phyloP scores from a whole-genome alignment of 2,329 filamentous ascomycete genomes.

The Cadophora sp. region DNA sequence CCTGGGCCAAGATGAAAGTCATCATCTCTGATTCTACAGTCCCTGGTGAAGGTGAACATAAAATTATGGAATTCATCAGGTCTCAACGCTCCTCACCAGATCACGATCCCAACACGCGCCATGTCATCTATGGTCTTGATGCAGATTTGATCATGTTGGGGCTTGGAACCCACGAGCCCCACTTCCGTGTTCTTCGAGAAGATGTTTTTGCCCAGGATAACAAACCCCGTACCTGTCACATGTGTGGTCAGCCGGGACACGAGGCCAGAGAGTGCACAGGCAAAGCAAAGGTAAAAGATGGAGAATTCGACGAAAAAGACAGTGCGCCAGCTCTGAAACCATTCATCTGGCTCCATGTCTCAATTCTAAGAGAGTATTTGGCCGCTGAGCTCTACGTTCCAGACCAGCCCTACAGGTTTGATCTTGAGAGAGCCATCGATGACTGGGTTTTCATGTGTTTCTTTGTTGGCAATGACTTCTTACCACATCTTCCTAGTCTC shows the following conservation, averaged over 20 bases:
- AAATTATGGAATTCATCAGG: slow-evolving; percentile 98
- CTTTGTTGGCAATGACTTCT: slow-evolving; percentile 98
- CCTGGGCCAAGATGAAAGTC: slow-evolving; percentile 94
- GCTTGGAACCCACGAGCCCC: slow-evolving; percentile 93
- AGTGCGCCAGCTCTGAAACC: slow-evolving; percentile 77
- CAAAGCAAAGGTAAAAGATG: slow-evolving; percentile 76
- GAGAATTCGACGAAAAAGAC: slow-evolving; percentile 83
- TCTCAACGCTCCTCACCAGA: slow-evolving; percentile 90
- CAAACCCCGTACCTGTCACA: slow-evolving; percentile 80
- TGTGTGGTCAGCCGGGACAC: slow-evolving; percentile 93
- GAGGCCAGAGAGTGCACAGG: slow-evolving; percentile 86
- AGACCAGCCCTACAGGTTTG: slow-evolving; percentile 84
- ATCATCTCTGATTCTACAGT: slow-evolving; percentile 99
- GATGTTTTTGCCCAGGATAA: slow-evolving; percentile 94
- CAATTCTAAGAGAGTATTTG: slow-evolving; percentile 89
- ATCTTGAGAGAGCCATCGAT: slow-evolving; percentile 91
- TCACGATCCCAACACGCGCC: slow-evolving; percentile 94
- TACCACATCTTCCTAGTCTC: slow-evolving; percentile 95
- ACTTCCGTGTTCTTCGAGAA: slow-evolving; percentile 95
- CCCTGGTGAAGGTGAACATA: slow-evolving; percentile 97
- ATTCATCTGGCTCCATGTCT: slow-evolving; percentile 98
- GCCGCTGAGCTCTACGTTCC: slow-evolving; percentile 87
- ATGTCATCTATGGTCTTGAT: slow-evolving; percentile 98
- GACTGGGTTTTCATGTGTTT: slow-evolving; percentile 99
- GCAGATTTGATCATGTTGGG: slow-evolving; percentile 99